Conservation (phyloP, 1,139 yeast genomes). For the Arxiozyma slooffiae region DNA sequence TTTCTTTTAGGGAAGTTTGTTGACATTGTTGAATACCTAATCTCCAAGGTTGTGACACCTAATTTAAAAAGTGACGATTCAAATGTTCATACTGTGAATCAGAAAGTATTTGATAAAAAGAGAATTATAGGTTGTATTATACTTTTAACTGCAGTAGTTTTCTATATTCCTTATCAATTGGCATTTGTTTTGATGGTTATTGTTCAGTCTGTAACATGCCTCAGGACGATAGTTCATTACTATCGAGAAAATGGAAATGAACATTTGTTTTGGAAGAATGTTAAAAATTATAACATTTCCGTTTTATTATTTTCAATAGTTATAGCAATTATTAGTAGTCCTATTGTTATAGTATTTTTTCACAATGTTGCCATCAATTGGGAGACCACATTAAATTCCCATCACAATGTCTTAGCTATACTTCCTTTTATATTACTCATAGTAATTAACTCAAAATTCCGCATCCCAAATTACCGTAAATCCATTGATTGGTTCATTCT, state of each 20-base stretch:
- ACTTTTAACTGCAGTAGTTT: slow-evolving; percentile 39
- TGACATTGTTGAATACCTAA: slow-evolving; percentile 9
- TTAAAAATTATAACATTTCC: slow-evolving; percentile 45
- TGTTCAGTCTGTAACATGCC: slow-evolving; percentile 42
- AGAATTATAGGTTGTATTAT: slow-evolving; percentile 33
- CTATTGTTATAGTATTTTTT: slow-evolving; percentile 57
- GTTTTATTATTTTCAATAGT: slow-evolving; percentile 52
- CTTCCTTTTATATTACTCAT: slow-evolving; percentile 50
- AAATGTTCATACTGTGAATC: background rate
- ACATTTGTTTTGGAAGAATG: slow-evolving; percentile 11
- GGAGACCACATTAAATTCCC: slow-evolving; percentile 69
- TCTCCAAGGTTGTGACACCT: background rate
- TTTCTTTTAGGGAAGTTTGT: slow-evolving; percentile 16
- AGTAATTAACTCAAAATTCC: slow-evolving; percentile 34
- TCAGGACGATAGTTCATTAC: slow-evolving; percentile 26
- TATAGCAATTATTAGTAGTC: slow-evolving; percentile 59
- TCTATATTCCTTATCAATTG: slow-evolving; percentile 71
- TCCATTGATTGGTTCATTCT: slow-evolving; percentile 28
- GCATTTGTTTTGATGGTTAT: slow-evolving; percentile 53
- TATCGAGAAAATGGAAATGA: background rate
- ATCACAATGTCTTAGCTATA: slow-evolving; percentile 60
- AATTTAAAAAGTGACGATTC: background rate
- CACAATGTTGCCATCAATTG: slow-evolving; percentile 61
- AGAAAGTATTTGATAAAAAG: slow-evolving; percentile 17
- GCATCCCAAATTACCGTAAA: slow-evolving; percentile 14